A percentile compares a stretch with the other conserved stretches of the same genome.
phyloP scores from a whole-genome alignment of 1,284 basidiomycete genomes.

The Erythrobasidium hasegawianum region DNA sequence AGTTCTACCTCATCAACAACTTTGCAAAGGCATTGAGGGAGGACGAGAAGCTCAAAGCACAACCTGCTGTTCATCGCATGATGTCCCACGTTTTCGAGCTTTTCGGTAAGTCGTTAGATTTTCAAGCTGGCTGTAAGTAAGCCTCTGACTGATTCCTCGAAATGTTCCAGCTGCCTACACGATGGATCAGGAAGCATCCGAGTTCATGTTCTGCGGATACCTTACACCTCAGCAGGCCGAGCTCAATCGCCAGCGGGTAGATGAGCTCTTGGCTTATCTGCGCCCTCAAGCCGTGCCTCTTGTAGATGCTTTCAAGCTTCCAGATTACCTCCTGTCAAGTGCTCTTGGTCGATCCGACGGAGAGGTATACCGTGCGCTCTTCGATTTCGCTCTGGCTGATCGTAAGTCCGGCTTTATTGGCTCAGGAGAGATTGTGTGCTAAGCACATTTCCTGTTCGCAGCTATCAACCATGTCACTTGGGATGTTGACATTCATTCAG shows the following conservation, averaged over 20 bases:
- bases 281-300: conserved; percentile 47
- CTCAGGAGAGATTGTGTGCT: neutral
- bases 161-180: conserved; percentile 36
- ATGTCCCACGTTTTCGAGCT: conserved; percentile 48
- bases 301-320: conserved; percentile 48
- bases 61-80: conserved; percentile 49
- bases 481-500: conserved; percentile 1
- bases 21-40: conserved; percentile 50
- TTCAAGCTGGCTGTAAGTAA: too few species aligned
- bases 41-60: conserved; percentile 48
- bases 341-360: conserved; percentile 49
- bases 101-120: conserved; percentile 39
- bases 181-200: conserved; percentile 46
- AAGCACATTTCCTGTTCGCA: neutral
- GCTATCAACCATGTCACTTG: conserved; percentile 11
- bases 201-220: conserved; percentile 51
- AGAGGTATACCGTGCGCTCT: conserved; percentile 47
- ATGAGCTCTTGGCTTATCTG: conserved; percentile 48
- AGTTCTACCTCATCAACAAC: conserved; percentile 48
- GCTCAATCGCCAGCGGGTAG: conserved; percentile 46
- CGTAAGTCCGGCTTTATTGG: conserved; percentile 18
- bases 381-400: conserved; percentile 42
- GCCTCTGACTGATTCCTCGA: too few species aligned
- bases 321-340: conserved; percentile 50
- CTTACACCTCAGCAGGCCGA: conserved; percentile 48